These are phyloP conservation scores for Ganoderma multipileum DNA, from an alignment of 1,284 basidiomycete genomes.

Conservation along the genomic window DNA sequence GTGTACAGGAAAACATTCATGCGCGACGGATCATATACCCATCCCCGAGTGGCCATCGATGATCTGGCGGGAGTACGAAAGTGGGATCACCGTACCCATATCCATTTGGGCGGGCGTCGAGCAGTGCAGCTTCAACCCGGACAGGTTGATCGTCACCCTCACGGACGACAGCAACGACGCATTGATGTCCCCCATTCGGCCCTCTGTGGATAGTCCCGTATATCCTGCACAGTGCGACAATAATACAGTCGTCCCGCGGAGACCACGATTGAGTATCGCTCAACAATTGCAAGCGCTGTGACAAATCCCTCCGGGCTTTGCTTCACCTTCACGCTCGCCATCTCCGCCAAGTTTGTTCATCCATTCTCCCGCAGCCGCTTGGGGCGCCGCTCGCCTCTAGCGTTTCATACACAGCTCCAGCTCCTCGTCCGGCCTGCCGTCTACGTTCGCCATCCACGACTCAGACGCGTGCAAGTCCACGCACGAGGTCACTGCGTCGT, in stretches of 20 bases:
- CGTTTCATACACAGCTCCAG: conserved; percentile 25
- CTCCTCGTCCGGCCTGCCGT: conserved; percentile 22
- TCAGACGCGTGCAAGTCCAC: conserved; percentile 27
- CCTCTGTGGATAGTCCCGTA: not conserved
- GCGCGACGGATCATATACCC: not conserved
- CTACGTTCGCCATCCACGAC: conserved; percentile 27
- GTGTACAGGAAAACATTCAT: not conserved
- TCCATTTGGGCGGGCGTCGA: not conserved
- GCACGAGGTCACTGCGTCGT: conserved; percentile 29
- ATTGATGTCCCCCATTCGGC: not conserved
- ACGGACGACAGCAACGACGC: not conserved
- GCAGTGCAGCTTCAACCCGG: not conserved
- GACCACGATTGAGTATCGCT: not conserved
- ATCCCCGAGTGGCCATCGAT: not conserved
- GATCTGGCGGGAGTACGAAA: not conserved
- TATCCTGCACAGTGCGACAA: too few relatives aligned
- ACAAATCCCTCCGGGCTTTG: conserved; percentile 9
- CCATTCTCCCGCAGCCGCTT: conserved; percentile 18
- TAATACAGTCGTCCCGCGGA: too few relatives aligned
- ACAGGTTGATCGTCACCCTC: not conserved
- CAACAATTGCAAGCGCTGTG: not conserved
- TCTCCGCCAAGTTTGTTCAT: conserved; percentile 23
- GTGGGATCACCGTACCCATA: too few relatives aligned
- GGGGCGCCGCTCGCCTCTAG: conserved; percentile 27
- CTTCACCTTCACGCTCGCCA: conserved; percentile 18